Evolutionary conservation across 2,329 filamentous ascomycete species (phyloP).

Genomic region (Talaromyces sp.): DNA sequence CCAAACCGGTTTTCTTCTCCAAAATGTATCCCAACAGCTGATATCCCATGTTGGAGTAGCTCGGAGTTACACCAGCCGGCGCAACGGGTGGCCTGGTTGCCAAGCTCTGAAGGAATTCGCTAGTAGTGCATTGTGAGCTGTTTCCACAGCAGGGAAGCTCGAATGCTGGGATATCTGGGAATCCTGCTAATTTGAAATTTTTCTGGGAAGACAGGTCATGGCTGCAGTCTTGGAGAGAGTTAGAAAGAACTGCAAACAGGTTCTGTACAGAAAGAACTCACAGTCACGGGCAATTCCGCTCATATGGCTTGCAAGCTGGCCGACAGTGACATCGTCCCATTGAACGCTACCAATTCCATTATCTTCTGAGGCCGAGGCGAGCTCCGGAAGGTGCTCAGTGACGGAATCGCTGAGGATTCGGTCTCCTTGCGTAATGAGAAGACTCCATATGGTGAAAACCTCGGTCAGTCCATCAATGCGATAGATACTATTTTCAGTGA

Average conservation of each 20-base stretch:
- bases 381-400: constrained; percentile 37
- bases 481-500: neutral
- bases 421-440: neutral
- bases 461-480: constrained; percentile 1
- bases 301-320: constrained; percentile 22
- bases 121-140: neutral
- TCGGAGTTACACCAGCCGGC: constrained; percentile 28
- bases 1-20: constrained; percentile 30
- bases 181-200: neutral
- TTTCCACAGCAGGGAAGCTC: neutral
- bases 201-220: neutral
- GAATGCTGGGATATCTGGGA: neutral
- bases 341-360: neutral
- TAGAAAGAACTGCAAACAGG: constrained; percentile 6
- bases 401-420: constrained; percentile 34
- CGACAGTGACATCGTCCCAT: constrained; percentile 20
- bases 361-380: constrained; percentile 14
- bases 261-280: constrained; percentile 8
- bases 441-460: neutral
- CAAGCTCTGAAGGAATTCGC: neutral
- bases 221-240: neutral
- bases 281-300: constrained; percentile 15
- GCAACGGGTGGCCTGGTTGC: neutral
- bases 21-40: constrained; percentile 35
- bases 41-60: constrained; percentile 38